Conservation (phyloP, 106 monocot genomes). For the Acorus calamus region DNA sequence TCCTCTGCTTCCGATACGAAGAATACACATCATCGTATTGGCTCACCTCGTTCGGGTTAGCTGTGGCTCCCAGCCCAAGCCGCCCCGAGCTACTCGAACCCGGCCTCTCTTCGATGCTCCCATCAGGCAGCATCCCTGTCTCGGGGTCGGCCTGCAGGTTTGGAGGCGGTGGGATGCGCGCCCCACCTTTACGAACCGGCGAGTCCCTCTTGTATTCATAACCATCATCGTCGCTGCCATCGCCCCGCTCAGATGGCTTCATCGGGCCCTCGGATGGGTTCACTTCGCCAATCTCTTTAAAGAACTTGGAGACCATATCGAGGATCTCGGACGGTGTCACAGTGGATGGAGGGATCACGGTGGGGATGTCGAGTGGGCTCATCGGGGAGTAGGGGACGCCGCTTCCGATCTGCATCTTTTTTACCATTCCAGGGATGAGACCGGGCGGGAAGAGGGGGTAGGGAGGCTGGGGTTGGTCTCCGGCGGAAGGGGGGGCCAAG, state of each 20-base stretch:
- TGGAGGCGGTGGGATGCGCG: conserved; percentile 85
- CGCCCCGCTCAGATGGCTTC: conserved; percentile 32
- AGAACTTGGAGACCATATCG: conserved; percentile 66
- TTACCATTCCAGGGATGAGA: conserved; percentile 97
- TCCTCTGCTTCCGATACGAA: conserved; percentile 87
- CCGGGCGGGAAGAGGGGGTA: conserved; percentile 95
- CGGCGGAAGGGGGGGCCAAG: conserved; percentile 7
- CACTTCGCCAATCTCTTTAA: conserved; percentile 79
- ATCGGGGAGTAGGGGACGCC: conserved; percentile 94
- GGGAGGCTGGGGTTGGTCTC: conserved; percentile 51
- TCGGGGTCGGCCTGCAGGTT: conserved; percentile 73
- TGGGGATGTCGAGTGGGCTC: conserved; percentile 91
- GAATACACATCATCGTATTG: conserved; percentile 93
- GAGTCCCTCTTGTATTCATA: conserved; percentile 42
- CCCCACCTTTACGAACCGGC: conserved; percentile 62
- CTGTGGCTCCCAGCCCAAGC: conserved; percentile 74
- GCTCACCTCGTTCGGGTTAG: conserved; percentile 69
- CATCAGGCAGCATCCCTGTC: conserved; percentile 66
- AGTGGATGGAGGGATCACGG: conserved; percentile 80
- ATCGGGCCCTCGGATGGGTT: conserved; percentile 79
- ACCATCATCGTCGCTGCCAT: conserved; percentile 30
- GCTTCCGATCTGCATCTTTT: conserved; percentile 91
- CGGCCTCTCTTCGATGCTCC: conserved; percentile 43
- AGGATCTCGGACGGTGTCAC: conserved; percentile 64
- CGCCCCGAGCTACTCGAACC: conserved; percentile 44